These are phyloP conservation scores for Nicotiana undulata DNA, from an alignment of 257 asterid genomes.

Conservation along the genomic window DNA sequence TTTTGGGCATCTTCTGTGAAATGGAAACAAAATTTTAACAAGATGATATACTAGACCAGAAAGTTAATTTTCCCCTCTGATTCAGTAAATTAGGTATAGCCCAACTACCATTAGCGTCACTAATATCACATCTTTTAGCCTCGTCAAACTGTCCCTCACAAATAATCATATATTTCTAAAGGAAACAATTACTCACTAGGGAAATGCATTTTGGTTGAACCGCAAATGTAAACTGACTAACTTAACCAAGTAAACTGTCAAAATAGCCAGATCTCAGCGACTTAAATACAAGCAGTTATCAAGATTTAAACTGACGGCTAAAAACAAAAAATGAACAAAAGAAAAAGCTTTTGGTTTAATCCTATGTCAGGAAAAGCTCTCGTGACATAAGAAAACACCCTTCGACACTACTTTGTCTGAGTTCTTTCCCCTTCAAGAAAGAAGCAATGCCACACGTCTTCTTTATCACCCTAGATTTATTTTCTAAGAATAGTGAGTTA, in stretches of 20 bases:
- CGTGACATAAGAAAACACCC: neutral
- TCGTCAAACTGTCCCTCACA: neutral
- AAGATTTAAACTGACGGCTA: neutral
- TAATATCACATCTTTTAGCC: neutral
- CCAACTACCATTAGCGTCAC: neutral
- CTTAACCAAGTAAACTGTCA: neutral
- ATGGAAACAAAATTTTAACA: neutral
- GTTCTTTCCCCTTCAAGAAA: neutral
- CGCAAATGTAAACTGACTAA: neutral
- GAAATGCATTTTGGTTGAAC: neutral
- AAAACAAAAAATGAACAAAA: neutral
- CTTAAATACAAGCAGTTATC: neutral
- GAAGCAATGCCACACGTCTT: neutral
- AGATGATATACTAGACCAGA: neutral
- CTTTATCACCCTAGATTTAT: neutral
- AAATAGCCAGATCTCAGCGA: neutral
- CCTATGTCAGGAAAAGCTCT: neutral
- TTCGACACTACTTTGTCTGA: neutral
- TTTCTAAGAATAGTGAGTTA: neutral
- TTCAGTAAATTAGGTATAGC: neutral
- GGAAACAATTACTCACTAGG: neutral
- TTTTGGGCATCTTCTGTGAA: constrained; percentile 57
- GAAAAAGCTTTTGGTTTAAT: neutral
- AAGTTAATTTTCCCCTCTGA: neutral
- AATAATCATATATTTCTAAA: neutral